These are phyloP conservation scores for Pythium periplocum DNA, from an alignment of 352 stramenopile species.

Conservation along the genomic window DNA sequence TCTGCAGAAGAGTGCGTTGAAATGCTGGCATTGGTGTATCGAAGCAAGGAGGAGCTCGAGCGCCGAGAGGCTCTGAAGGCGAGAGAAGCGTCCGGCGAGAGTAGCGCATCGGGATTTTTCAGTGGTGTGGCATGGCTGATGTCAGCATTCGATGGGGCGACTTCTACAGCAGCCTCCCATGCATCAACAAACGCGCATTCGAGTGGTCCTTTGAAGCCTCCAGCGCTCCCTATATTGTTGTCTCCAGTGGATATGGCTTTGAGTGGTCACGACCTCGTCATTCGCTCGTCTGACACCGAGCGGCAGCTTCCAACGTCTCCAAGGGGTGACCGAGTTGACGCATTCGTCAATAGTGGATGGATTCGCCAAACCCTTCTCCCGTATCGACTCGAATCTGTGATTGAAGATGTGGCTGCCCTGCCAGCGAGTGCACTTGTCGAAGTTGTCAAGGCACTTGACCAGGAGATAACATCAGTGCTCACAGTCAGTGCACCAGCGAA, in stretches of 20 bases:
- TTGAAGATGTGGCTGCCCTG: slow-evolving; percentile 52
- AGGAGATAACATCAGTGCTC: slow-evolving; percentile 39
- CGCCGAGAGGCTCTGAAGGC: slow-evolving; percentile 35
- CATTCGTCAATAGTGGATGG: slow-evolving; percentile 54
- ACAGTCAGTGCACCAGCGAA: slow-evolving; percentile 17
- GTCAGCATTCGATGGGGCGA: slow-evolving; percentile 50
- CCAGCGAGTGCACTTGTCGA: slow-evolving; percentile 37
- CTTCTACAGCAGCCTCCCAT: no score
- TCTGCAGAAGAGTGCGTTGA: slow-evolving; percentile 40
- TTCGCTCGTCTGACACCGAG: not conserved
- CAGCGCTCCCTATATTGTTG: not conserved
- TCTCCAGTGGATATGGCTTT: slow-evolving; percentile 7
- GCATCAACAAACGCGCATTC: no score
- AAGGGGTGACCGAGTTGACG: not conserved
- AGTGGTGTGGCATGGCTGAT: slow-evolving; percentile 71
- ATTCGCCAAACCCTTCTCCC: slow-evolving; percentile 57
- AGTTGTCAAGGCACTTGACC: slow-evolving; percentile 47
- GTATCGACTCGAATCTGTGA: slow-evolving; percentile 57
- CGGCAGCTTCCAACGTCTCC: no score
- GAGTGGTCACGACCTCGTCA: slow-evolving; percentile 8
- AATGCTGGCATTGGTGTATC: slow-evolving; percentile 50
- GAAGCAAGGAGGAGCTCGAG: slow-evolving; percentile 54
- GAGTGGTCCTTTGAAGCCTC: slow-evolving; percentile 3
- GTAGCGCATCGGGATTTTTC: slow-evolving; percentile 44
- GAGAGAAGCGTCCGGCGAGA: slow-evolving; percentile 22